phyloP scores from a whole-genome alignment of 129 eudicot genomes.

The Glebionis coronaria region DNA sequence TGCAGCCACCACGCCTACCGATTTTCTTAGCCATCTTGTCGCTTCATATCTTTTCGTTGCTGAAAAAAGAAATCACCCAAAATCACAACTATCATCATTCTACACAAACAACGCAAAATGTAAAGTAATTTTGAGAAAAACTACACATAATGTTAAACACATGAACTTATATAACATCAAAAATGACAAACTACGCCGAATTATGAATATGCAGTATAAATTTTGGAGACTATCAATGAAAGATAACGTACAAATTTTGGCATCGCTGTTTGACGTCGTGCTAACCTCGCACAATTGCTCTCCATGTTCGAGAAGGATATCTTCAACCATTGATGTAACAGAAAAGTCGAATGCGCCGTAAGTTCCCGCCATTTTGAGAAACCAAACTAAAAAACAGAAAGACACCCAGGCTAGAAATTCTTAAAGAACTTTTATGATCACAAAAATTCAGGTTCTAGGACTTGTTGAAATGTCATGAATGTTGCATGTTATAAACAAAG shows the following conservation, averaged over 20 bases:
- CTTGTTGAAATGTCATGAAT: slow-evolving; percentile 10
- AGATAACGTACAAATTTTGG: slow-evolving; percentile 55
- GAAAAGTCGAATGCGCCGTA: slow-evolving; percentile 38
- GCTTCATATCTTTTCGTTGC: slow-evolving; percentile 85
- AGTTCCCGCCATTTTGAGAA: slow-evolving; percentile 31
- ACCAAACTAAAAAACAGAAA: neutral
- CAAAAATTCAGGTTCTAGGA: slow-evolving; percentile 2
- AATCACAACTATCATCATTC: no score
- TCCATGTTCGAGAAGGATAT: slow-evolving; percentile 70
- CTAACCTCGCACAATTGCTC: slow-evolving; percentile 44
- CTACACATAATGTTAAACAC: neutral
- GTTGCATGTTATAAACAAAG: slow-evolving; percentile 9
- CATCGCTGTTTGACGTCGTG: slow-evolving; percentile 52
- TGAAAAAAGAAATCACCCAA: slow-evolving; percentile 31
- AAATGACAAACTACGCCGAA: neutral
- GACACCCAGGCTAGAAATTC: slow-evolving; percentile 15
- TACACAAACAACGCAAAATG: neutral
- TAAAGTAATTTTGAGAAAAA: neutral
- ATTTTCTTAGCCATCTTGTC: slow-evolving; percentile 74
- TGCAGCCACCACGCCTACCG: slow-evolving; percentile 68
- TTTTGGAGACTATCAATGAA: neutral
- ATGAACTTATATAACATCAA: slow-evolving; percentile 3
- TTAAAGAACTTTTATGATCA: slow-evolving; percentile 6
- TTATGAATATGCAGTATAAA: neutral
- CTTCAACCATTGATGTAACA: slow-evolving; percentile 60